Evolutionary conservation across 2,329 filamentous ascomycete genomes (phyloP).

Genomic region (Basipetospora chlamydospora): DNA sequence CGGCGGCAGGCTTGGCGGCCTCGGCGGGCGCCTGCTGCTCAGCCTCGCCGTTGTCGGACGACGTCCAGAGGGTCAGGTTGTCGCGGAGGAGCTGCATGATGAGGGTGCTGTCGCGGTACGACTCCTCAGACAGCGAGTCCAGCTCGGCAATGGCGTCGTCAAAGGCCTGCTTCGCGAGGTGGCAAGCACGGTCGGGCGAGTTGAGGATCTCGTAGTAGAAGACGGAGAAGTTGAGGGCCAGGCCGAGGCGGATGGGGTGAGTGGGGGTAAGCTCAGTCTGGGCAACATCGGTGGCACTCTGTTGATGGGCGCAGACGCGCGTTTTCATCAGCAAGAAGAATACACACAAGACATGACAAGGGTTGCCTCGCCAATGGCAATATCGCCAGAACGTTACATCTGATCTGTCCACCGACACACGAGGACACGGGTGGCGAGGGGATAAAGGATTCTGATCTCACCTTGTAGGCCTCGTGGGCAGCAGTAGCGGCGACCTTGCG

Average conservation of each 20-base stretch:
- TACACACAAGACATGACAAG: no score
- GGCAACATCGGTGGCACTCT: constrained; percentile 93
- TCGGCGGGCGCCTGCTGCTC: constrained; percentile 37
- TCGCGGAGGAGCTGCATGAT: constrained; percentile 98
- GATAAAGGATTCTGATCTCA: no score
- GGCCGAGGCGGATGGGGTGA: constrained; percentile 93
- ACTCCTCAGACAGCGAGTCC: constrained; percentile 93
- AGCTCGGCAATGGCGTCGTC: constrained; percentile 99
- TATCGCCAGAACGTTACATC: no score
- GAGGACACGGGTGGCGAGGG: no score
- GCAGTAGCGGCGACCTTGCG: constrained; percentile 89
- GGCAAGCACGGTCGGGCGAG: constrained; percentile 94
- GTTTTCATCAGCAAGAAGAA: no score
- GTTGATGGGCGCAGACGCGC: no score
- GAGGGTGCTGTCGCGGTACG: constrained; percentile 97
- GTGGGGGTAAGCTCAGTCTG: constrained; percentile 96
- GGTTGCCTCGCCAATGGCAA: no score
- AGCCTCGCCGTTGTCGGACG: constrained; percentile 80
- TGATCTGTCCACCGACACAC: no score
- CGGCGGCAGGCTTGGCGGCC: constrained; percentile 28
- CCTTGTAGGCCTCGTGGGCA: constrained; percentile 95
- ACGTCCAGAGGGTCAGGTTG: constrained; percentile 98
- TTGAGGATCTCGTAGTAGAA: constrained; percentile 99
- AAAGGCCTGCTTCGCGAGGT: constrained; percentile 97
- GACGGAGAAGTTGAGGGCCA: constrained; percentile 97